Conservation (phyloP, 2,329 filamentous ascomycete species). For the Leptographium wingfieldii region DNA sequence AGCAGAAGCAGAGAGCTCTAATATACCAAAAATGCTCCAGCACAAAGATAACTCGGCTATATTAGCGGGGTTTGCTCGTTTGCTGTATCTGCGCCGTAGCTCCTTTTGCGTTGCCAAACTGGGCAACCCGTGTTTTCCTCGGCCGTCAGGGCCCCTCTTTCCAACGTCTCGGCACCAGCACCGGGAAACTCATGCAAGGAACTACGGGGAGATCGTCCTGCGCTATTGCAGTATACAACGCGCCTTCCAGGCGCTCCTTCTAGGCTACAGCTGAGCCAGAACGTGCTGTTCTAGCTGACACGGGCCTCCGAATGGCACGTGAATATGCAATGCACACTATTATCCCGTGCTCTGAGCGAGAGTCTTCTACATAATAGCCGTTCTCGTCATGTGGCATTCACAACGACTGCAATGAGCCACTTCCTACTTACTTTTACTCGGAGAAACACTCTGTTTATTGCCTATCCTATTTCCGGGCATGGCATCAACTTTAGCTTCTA, state of each 20-base stretch:
- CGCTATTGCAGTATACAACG: not conserved
- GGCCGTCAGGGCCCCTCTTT: not conserved
- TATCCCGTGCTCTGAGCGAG: not conserved
- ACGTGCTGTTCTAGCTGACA: not conserved
- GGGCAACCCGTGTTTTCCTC: not conserved
- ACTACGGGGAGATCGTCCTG: not conserved
- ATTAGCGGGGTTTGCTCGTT: constrained; percentile 4
- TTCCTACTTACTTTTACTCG: not conserved
- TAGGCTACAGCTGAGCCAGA: not conserved
- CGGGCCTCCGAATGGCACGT: not conserved
- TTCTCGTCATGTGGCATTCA: not conserved
- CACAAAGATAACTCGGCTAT: not conserved
- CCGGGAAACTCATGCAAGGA: not conserved
- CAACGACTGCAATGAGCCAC: not conserved
- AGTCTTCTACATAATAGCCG: not conserved
- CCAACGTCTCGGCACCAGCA: not conserved
- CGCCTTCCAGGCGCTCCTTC: not conserved
- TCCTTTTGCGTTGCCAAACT: not conserved
- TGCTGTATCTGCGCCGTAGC: not conserved
- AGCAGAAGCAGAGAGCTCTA: not conserved
- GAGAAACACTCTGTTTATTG: not conserved
- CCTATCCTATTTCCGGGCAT: not conserved
- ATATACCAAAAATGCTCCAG: not conserved
- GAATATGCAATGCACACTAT: not conserved
- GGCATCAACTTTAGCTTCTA: not conserved